phyloP scores from a whole-genome alignment of 345 rosid species.

The Camelina hispida region DNA sequence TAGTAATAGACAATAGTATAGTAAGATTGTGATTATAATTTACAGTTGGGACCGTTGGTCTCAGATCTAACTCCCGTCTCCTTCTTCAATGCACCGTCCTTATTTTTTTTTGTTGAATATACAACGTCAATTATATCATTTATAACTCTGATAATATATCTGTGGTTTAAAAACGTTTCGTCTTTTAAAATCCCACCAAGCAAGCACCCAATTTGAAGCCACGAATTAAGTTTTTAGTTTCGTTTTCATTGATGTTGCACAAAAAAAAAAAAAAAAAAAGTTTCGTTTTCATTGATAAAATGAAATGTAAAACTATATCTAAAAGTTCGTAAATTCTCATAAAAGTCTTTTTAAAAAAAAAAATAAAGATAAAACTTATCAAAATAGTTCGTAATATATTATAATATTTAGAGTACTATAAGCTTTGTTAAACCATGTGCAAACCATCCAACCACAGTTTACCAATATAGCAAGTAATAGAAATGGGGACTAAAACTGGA shows the following conservation, averaged over 20 bases:
- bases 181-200: background rate
- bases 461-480: conserved; percentile 23
- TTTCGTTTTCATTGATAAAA: background rate
- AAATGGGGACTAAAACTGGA: background rate
- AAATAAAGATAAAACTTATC: no score
- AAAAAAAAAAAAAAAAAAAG: no score
- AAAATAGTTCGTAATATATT: background rate
- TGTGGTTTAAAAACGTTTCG: background rate
- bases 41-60: conserved; percentile 46
- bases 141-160: background rate
- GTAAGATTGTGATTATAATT: conserved; percentile 27
- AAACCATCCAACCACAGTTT: conserved; percentile 24
- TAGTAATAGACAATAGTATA: background rate
- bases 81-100: conserved; percentile 53
- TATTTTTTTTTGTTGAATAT: background rate
- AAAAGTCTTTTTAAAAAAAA: no score
- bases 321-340: no score
- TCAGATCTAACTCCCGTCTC: conserved; percentile 27
- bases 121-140: background rate
- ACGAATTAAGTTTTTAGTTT: background rate
- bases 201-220: background rate
- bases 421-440: conserved; percentile 33
- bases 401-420: background rate
- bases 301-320: no score
- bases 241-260: no score